A percentile compares a stretch with the other conserved stretches of the same genome.
Evolutionary conservation across 768 basidiomycete genomes (phyloP).

Genomic region (Plicaturopsis crispa): DNA sequence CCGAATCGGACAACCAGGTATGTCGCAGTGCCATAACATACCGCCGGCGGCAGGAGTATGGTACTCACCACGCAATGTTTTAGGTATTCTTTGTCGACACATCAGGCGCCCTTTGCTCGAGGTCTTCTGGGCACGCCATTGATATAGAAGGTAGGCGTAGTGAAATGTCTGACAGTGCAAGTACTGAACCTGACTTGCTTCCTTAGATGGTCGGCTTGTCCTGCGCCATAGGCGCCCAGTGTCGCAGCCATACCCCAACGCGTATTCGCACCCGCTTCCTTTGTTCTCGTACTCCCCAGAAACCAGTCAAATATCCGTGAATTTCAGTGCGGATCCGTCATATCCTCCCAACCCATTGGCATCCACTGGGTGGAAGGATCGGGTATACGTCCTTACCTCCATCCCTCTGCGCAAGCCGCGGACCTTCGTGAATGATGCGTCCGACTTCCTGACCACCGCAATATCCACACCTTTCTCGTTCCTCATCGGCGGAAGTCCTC

Average conservation of each 20-base stretch:
- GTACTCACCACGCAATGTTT: background rate
- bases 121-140: slow-evolving; percentile 73
- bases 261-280: slow-evolving; percentile 70
- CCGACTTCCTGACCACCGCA: slow-evolving; percentile 54
- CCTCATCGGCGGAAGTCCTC: slow-evolving; percentile 30
- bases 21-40: background rate
- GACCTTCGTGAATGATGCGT: slow-evolving; percentile 64
- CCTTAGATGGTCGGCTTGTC: slow-evolving; percentile 54
- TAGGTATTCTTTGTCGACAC: slow-evolving; percentile 84
- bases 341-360: slow-evolving; percentile 35
- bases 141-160: slow-evolving; percentile 59
- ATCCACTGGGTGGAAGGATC: slow-evolving; percentile 47
- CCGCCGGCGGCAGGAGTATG: background rate
- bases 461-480: slow-evolving; percentile 53
- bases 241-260: slow-evolving; percentile 71
- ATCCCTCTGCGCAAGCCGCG: slow-evolving; percentile 64
- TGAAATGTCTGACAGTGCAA: slow-evolving; percentile 3
- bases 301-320: slow-evolving; percentile 51
- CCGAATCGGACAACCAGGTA: slow-evolving; percentile 68
- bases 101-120: slow-evolving; percentile 69
- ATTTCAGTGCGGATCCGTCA: slow-evolving; percentile 56
- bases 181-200: slow-evolving; percentile 2
- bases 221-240: slow-evolving; percentile 73
- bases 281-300: slow-evolving; percentile 51
- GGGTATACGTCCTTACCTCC: slow-evolving; percentile 55